Conservation (phyloP, 768 basidiomycete genomes). For the Naematelia aurantialba region DNA sequence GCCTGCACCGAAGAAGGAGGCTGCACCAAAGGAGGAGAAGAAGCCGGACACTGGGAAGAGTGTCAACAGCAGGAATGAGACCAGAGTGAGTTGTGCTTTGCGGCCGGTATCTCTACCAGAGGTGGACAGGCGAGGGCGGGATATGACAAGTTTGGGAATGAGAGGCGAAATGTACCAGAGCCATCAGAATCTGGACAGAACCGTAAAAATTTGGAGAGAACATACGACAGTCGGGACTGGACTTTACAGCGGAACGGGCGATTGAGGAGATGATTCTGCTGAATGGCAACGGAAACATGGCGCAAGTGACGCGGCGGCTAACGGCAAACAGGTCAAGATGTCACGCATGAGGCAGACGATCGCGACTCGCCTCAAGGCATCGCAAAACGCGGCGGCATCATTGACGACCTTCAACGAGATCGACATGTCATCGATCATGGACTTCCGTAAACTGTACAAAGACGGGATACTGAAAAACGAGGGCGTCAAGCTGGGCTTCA, state of each 20-base stretch:
- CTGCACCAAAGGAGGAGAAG: conserved; percentile 36
- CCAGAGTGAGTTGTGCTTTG: conserved; percentile 65
- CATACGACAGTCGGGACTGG: no score
- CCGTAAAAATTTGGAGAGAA: no score
- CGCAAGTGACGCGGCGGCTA: neutral
- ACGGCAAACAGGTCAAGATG: conserved; percentile 77
- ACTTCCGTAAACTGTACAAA: conserved; percentile 91
- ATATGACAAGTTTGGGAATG: no score
- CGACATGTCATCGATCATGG: conserved; percentile 94
- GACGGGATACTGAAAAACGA: conserved; percentile 82
- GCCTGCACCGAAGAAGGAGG: conserved; percentile 36
- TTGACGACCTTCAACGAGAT: conserved; percentile 99
- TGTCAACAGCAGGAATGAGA: conserved; percentile 71
- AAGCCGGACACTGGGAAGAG: conserved; percentile 49
- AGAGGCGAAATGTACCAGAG: no score
- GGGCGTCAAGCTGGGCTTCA: conserved; percentile 95
- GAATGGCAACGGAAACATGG: neutral
- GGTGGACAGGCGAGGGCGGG: no score
- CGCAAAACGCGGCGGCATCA: conserved; percentile 93
- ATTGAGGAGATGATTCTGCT: neutral
- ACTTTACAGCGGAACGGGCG: no score
- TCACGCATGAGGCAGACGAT: conserved; percentile 96
- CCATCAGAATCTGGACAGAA: no score
- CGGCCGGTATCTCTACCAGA: no score
- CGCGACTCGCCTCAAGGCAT: conserved; percentile 94